Evolutionary conservation across 805 yeast species (phyloP).

Genomic region (Nakazawaea ishiwadae): DNA sequence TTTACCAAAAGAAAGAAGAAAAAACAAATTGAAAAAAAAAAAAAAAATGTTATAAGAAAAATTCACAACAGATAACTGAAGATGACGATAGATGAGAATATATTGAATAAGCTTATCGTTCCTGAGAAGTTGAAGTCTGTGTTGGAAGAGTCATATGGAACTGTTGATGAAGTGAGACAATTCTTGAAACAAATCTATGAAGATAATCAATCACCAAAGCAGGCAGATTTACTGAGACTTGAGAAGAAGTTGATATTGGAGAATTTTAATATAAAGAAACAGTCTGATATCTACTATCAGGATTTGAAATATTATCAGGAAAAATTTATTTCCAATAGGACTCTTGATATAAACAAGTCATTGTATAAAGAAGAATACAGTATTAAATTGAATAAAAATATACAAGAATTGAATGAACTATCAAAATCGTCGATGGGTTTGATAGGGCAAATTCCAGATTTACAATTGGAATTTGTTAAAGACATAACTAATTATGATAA

Average conservation of each 20-base stretch:
- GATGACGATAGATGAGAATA: background rate
- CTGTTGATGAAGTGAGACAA: slow-evolving; percentile 1
- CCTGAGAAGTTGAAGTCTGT: background rate
- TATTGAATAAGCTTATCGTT: background rate
- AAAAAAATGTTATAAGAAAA: too few relatives aligned
- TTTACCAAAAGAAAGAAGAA: too few relatives aligned
- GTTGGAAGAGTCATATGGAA: slow-evolving; percentile 2
- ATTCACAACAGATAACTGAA: too few relatives aligned
- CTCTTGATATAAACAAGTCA: background rate
- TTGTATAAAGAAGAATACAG: background rate
- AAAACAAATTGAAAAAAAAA: too few relatives aligned
- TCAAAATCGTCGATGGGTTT: slow-evolving; percentile 1
- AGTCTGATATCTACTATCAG: slow-evolving; percentile 2
- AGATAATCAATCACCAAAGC: slow-evolving; percentile 6
- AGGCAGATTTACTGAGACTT: background rate
- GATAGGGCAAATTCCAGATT: slow-evolving; percentile 7
- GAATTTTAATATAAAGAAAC: slow-evolving; percentile 7
- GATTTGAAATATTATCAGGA: background rate
- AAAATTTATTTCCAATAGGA: background rate
- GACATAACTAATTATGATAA: slow-evolving; percentile 6
- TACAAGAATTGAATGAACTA: slow-evolving; percentile 5
- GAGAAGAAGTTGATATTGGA: slow-evolving; percentile 8
- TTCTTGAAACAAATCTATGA: slow-evolving; percentile 3
- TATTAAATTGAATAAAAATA: background rate
- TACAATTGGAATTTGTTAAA: background rate